Base-by-base conservation (phyloP, 192 early-diverging fungal genomes). In the Backusella parvicylindrica region DNA sequence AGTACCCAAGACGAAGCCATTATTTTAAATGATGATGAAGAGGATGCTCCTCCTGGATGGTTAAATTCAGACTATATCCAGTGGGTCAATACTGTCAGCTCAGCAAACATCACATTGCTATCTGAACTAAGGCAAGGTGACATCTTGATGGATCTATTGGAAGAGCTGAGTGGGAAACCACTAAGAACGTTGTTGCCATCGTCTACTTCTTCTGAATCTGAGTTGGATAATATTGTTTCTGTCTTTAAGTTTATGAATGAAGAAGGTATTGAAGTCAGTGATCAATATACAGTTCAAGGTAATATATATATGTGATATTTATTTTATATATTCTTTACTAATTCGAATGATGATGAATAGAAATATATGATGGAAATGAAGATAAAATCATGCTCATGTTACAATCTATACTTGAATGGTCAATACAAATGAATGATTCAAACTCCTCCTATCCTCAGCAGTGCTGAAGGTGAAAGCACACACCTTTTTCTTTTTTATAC, bases 191-290 rank as follows among this genome's bases (percentile, higher is more conserved):
- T 82, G 21, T 81, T 78, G 0, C 76, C 81, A 41, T 71, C 78
- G 18, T 76, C 78, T 6, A 77, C 78, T 8, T 75, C 74, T 28
- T 75, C 69, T 23, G 75, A 76, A 31, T 85, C 79, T 35, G 79
- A 84, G 81, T 71, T 87, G n/a, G 86, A 87, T 64, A 84, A 81
- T 30, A 68, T 87, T 32, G 73, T 84, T 26, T 82, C 84, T 1
- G 84, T 83, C 0, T 84, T 87, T 78, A 87, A 87, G 64, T 87
- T 87, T 30, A 87, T 87, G 86, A 81, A 83, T 41, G 73, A 81
- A 1, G 83, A 85, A 63, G 86, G 86, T 13, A 77, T 87, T 35
- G 76, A 76, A 33, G 79, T 85, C 4, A 81, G 84, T 32, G 86
- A 84, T 23, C 53, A 71, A 37, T 87, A 83, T 67, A 87, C 84